Evolutionary conservation across 2,329 filamentous ascomycete genomes (phyloP).

Genomic region (Elsinoe perseae): DNA sequence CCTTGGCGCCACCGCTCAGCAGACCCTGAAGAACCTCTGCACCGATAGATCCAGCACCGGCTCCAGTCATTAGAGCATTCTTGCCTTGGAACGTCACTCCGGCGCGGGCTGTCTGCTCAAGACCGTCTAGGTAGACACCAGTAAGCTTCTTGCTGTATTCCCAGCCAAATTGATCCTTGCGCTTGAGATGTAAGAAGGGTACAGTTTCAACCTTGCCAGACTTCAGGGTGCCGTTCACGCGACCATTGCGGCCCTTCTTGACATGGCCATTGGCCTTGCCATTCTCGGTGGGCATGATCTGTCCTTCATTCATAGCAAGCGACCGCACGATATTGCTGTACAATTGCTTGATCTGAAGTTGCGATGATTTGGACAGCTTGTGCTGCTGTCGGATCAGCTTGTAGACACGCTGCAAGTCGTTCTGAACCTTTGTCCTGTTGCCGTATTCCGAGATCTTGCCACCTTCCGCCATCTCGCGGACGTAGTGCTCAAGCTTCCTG

Average conservation of each 20-base stretch:
- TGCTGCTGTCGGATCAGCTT: slow-evolving; percentile 98
- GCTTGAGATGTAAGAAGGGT: slow-evolving; percentile 93
- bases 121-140: slow-evolving; percentile 79
- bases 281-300: slow-evolving; percentile 86
- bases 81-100: slow-evolving; percentile 92
- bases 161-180: slow-evolving; percentile 89
- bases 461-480: slow-evolving; percentile 95
- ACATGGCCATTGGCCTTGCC: slow-evolving; percentile 54
- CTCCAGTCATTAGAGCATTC: slow-evolving; percentile 96
- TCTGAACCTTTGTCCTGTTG: slow-evolving; percentile 96
- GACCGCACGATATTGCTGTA: slow-evolving; percentile 93
- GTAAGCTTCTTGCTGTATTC: slow-evolving; percentile 99
- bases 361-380: slow-evolving; percentile 91
- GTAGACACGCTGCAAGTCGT: slow-evolving; percentile 89
- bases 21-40: slow-evolving; percentile 93
- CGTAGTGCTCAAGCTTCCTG: slow-evolving; percentile 96
- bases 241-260: slow-evolving; percentile 49
- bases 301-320: slow-evolving; percentile 93
- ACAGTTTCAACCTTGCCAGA: slow-evolving; percentile 90
- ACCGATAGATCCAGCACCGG: slow-evolving; percentile 93
- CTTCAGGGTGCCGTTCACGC: slow-evolving; percentile 53
- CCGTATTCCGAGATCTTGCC: slow-evolving; percentile 98
- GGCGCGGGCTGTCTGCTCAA: slow-evolving; percentile 78
- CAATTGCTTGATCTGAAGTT: slow-evolving; percentile 90
- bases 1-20: slow-evolving; percentile 93